phyloP scores from a whole-genome alignment of 176 grass and related monocot species.

The Hyparrhenia diplandra region DNA sequence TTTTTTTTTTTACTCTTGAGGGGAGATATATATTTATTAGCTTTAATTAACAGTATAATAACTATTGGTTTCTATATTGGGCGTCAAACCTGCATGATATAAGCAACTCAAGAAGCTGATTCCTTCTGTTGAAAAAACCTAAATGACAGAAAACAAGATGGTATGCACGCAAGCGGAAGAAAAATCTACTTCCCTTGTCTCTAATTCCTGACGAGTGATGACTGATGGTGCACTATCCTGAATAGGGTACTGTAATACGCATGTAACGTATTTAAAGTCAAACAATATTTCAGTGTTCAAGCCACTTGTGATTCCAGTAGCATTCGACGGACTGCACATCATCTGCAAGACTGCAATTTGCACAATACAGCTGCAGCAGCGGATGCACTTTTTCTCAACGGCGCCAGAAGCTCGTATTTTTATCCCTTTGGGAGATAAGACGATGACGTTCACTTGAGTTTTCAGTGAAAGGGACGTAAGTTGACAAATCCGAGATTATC shows the following conservation, averaged over 20 bases:
- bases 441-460: not conserved
- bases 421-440: conserved; percentile 15
- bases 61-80: not conserved
- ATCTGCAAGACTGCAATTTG: not conserved
- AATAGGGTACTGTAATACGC: not conserved
- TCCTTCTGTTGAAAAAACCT: not conserved
- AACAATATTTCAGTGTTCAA: not conserved
- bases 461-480: not conserved
- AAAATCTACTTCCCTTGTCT: not conserved
- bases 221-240: not conserved
- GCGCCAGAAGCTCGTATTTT: not conserved
- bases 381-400: not conserved
- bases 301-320: not conserved
- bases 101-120: not conserved
- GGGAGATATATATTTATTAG: not conserved
- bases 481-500: not conserved
- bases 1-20: not conserved
- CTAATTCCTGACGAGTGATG: too few species aligned
- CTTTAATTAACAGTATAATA: not conserved
- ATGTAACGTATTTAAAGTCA: not conserved
- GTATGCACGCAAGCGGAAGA: not conserved
- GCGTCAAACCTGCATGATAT: not conserved
- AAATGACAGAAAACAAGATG: not conserved
- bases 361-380: not conserved
- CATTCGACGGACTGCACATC: not conserved